Evolutionary conservation across 208 protist genomes (phyloP).

Genomic region (Herpetomonas tarakana): DNA sequence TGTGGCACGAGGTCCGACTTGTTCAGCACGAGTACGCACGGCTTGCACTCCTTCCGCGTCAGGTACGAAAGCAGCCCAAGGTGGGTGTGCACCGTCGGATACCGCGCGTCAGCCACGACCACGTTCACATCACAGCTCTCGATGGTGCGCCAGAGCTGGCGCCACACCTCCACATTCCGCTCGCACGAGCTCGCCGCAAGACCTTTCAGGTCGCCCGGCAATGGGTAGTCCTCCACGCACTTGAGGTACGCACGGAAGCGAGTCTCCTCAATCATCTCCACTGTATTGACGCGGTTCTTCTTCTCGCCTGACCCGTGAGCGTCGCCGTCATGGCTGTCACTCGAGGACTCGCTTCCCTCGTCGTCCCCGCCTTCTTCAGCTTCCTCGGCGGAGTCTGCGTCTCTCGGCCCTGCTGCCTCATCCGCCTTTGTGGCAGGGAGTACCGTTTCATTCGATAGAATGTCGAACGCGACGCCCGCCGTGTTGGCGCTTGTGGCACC

Average conservation of each 20-base stretch:
- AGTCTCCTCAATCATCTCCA: constrained; percentile 38
- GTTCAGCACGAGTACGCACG: constrained; percentile 95
- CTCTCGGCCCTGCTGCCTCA: neutral
- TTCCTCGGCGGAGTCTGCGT: too few species aligned
- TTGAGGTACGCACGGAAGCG: constrained; percentile 51
- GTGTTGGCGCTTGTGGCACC: constrained; percentile 6
- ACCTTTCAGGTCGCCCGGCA: constrained; percentile 9
- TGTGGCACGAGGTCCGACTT: constrained; percentile 91
- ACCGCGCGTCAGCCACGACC: constrained; percentile 93
- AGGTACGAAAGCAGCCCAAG: constrained; percentile 92
- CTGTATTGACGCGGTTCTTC: constrained; percentile 2
- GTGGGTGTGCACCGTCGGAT: constrained; percentile 95
- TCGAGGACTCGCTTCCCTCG: constrained; percentile 3
- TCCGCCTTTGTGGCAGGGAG: neutral
- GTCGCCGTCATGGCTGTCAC: neutral
- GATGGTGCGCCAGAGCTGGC: constrained; percentile 97
- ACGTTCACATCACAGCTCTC: constrained; percentile 95
- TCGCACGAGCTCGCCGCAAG: constrained; percentile 88
- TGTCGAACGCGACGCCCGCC: constrained; percentile 3
- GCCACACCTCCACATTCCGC: constrained; percentile 97
- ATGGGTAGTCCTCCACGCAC: constrained; percentile 44
- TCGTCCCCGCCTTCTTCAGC: constrained; percentile 4
- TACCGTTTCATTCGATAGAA: neutral
- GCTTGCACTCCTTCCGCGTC: constrained; percentile 67
- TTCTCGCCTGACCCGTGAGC: neutral